These are phyloP conservation scores for Gossypium schwendimanii DNA, from an alignment of 441 rosid genomes.

Conservation along the genomic window DNA sequence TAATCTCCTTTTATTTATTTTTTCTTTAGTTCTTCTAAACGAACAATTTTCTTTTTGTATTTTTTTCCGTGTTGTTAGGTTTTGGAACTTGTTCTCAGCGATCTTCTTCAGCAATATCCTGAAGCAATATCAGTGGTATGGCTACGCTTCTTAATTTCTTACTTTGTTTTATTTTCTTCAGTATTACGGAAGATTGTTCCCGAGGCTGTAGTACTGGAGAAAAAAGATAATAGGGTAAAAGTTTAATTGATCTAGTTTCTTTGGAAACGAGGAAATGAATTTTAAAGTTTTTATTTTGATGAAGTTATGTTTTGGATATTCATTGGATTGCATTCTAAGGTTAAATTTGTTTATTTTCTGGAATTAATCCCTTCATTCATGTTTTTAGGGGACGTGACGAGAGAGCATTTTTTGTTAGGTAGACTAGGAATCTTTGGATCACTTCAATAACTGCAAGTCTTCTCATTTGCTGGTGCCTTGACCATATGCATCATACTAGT, in stretches of 20 bases:
- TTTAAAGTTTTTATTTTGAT: neutral
- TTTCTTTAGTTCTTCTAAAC: neutral
- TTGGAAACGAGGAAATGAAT: neutral
- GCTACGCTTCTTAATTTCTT: neutral
- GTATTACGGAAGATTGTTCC: too few species aligned
- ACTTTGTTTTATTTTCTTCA: neutral
- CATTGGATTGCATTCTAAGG: neutral
- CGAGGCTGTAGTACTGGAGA: too few species aligned
- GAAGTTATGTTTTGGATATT: neutral
- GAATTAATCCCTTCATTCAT: neutral
- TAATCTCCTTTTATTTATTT: neutral
- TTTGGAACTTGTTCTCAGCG: constrained; percentile 70
- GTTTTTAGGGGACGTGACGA: neutral
- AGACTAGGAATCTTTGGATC: neutral
- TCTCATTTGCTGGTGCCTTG: neutral
- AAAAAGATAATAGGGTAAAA: neutral
- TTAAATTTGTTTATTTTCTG: neutral
- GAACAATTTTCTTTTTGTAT: neutral
- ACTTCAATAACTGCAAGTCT: neutral
- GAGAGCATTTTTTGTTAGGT: neutral
- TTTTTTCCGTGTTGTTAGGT: constrained; percentile 38
- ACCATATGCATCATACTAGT: neutral
- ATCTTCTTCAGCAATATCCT: constrained; percentile 59
- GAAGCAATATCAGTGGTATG: constrained; percentile 72
- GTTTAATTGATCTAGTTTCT: neutral